Conservation (phyloP, 495 filamentous ascomycete genomes). For the Penicillium odoratum region DNA sequence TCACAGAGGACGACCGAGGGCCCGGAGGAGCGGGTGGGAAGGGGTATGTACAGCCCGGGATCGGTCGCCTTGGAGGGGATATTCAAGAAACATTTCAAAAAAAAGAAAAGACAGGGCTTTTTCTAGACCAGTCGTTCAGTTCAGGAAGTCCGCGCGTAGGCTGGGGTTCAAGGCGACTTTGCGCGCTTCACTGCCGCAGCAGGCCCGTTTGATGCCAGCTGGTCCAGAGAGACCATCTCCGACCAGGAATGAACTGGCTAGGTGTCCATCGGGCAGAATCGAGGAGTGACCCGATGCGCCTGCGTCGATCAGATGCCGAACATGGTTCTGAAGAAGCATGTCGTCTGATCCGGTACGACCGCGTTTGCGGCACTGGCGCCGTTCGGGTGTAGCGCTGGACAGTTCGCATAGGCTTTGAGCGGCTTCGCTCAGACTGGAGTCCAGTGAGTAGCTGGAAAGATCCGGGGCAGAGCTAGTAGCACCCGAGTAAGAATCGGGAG, state of each 20-base stretch:
- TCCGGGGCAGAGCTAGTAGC: constrained; percentile 49
- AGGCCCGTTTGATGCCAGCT: constrained; percentile 48
- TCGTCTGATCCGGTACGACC: constrained; percentile 70
- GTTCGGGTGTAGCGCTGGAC: constrained; percentile 41
- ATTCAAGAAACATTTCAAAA: not conserved
- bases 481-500: constrained; percentile 61
- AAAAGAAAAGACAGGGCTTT: constrained; percentile 12
- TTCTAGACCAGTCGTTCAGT: constrained; percentile 26
- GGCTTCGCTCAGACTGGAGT: constrained; percentile 48
- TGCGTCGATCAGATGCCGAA: constrained; percentile 57
- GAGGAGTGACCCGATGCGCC: constrained; percentile 30
- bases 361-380: constrained; percentile 58
- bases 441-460: constrained; percentile 53
- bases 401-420: constrained; percentile 69
- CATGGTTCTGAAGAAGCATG: constrained; percentile 66
- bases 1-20: constrained; percentile 19
- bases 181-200: constrained; percentile 46
- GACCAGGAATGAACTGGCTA: constrained; percentile 41
- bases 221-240: constrained; percentile 35
- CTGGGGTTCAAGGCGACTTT: constrained; percentile 42
- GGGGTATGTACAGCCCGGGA: constrained; percentile 12
- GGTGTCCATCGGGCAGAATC: constrained; percentile 40
- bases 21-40: constrained; percentile 7
- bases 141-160: constrained; percentile 39
- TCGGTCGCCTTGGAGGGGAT: not conserved